Evolutionary conservation across 768 basidiomycete species (phyloP), one percentile per base, ranked within the genome.

Genomic region (Clathrus columnatus): DNA sequence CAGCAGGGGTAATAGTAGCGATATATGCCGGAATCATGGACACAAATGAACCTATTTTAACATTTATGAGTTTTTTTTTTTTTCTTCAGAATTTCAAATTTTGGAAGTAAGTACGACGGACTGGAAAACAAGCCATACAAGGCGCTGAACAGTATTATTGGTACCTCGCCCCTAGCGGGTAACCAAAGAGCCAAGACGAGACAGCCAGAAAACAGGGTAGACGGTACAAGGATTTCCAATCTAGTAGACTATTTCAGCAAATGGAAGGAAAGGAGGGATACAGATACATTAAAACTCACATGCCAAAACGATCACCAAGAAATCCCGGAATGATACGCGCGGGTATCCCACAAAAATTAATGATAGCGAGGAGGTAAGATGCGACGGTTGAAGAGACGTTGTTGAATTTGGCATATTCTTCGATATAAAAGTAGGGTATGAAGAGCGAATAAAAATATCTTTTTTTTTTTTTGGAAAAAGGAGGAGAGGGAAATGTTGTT

Each of bases 351-450:
- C 83, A 85, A 0, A 78, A 83, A 62, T 87, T 87, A 74, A 88
- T 75, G 44, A 81, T 73, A 0, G 85, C 79, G 18, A 87, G 73
- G 5, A 83, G 73, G 60, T 75, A 76, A 32, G 60, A 58, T 14
- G 65, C 53, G 24, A 67, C 69, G 43, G 68, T 53, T 6, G 72
- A 51, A 2, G 73, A 57, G 36, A 78, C 67, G 10, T 63, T 62
- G 3, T 62, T 58, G 58, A 60, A 63, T 21, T 71, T 69, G 18
- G 83, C 71, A 65, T 81, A 85, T 49, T 78, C 75, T 20, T 79
- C 76, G 51, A 88, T 79, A 69, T 81, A 88, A 64, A 85, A 83
- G 65, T 79, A 82, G 6, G 85, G 85, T 21, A 80, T 82, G 68
- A 85, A 87, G 4, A 86, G 68, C 24, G 62, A 64, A 56, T 68